These are phyloP conservation scores for Mikania micrantha DNA, from an alignment of 129 eudicot species.

Conservation along the genomic window DNA sequence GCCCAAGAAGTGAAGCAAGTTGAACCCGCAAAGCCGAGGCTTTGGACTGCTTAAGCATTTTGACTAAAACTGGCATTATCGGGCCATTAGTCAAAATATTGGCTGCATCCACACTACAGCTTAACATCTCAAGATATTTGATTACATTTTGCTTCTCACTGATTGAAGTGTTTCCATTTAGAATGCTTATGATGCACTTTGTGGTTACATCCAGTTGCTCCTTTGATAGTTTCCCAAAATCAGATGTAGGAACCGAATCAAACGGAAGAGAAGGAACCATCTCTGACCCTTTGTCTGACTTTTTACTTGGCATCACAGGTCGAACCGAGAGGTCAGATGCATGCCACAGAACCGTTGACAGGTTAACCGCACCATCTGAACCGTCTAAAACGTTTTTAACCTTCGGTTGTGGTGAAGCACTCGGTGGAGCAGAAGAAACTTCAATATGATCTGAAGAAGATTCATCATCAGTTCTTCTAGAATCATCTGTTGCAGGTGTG, in stretches of 20 bases:
- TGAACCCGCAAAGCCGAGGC: conserved; percentile 78
- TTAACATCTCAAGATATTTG: conserved; percentile 80
- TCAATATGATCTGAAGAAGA: conserved; percentile 44
- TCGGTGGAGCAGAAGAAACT: conserved; percentile 60
- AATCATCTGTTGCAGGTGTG: conserved; percentile 34
- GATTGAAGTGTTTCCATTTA: conserved; percentile 53
- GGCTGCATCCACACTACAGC: conserved; percentile 85
- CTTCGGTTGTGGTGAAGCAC: conserved; percentile 62
- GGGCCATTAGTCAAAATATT: conserved; percentile 88
- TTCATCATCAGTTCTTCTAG: conserved; percentile 43
- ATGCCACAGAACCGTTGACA: conserved; percentile 85
- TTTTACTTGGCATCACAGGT: conserved; percentile 96
- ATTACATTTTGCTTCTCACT: conserved; percentile 84
- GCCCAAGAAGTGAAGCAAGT: conserved; percentile 78
- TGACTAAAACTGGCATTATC: conserved; percentile 77
- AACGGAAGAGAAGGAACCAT: conserved; percentile 68
- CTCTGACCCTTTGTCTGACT: conserved; percentile 68
- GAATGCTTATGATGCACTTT: conserved; percentile 41
- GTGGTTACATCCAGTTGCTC: conserved; percentile 55
- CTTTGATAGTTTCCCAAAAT: conserved; percentile 62
- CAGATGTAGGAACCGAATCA: conserved; percentile 55
- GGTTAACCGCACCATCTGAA: conserved; percentile 34
- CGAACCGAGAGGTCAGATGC: conserved; percentile 93
- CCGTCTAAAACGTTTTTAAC: conserved; percentile 34
- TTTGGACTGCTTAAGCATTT: conserved; percentile 85